These are phyloP conservation scores for Pyrrhoderma lamaoense DNA, from an alignment of 1,284 basidiomycete genomes.

Conservation along the genomic window DNA sequence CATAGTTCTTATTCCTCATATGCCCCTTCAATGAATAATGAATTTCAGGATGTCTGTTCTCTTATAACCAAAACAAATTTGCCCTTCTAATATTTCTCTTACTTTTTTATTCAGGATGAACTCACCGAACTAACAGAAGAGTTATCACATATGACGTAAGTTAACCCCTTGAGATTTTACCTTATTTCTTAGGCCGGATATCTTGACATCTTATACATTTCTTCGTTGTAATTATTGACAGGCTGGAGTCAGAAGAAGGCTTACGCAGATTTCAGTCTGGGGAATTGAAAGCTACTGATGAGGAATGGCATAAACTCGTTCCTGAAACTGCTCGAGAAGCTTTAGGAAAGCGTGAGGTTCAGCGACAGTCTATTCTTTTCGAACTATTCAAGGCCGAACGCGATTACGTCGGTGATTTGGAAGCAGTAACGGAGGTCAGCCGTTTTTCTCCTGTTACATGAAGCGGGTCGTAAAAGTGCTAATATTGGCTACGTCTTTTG, in stretches of 20 bases:
- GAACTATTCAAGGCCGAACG: conserved; percentile 77
- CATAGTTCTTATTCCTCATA: conserved; percentile 12
- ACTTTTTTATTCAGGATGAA: conserved; percentile 9
- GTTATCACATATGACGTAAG: conserved; percentile 49
- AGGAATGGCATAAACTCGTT: conserved; percentile 74
- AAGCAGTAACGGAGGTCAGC: conserved; percentile 56
- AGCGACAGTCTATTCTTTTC: conserved; percentile 75
- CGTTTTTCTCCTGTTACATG: conserved; percentile 2
- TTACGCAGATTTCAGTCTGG: conserved; percentile 58
- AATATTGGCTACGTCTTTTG: no score
- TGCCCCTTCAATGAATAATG: conserved; percentile 7
- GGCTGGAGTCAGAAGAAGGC: conserved; percentile 56
- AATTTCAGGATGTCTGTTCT: background rate
- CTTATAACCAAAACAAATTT: background rate
- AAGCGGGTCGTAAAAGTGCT: no score
- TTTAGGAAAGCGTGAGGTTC: conserved; percentile 63
- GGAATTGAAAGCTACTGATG: conserved; percentile 49
- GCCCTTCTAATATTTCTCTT: background rate
- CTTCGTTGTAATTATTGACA: conserved; percentile 25
- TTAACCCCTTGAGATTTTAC: background rate
- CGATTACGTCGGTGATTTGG: conserved; percentile 71
- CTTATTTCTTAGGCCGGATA: background rate
- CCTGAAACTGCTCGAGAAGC: conserved; percentile 59
- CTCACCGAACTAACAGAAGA: conserved; percentile 35
- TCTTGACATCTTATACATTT: no score